Base-by-base conservation (phyloP, 1,284 basidiomycete species). In the Ganoderma lucidum region DNA sequence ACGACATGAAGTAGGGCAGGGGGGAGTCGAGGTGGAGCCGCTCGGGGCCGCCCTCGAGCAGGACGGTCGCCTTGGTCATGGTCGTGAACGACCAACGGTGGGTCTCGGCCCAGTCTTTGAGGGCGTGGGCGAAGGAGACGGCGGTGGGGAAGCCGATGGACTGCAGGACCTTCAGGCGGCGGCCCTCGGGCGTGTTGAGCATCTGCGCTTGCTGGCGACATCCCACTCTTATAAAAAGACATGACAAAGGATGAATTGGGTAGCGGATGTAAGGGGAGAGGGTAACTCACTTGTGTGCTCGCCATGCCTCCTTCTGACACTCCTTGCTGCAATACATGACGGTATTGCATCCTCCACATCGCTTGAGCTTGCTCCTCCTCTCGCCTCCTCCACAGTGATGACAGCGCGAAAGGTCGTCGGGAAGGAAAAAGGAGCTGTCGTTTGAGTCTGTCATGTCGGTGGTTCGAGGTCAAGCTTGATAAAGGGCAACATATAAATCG, bases 291-390 rank as follows among this genome's bases (percentile, higher is more conserved):
- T 62, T 70, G 42, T 70, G 69, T 5, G 48, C 19, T 6, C 59
- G 51, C 69, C 69, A 70, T 12, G 62, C 69, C 2, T 51, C 30
- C 32, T 55, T 70, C 51, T 70, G 69, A 35, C 65, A 70, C 19
- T 64, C 63, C 28, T 30, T 70, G 37, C 69, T 67, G 65, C 69
- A 67, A 35, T 67, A 70, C 51, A 61, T 55, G n/a, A 55, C 60
- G 0, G 48, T 17, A 0, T 59, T 55, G 32, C 65, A 67, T 0
- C 65, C 66, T 8, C 12, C 37, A 35, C 69, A 70, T 35, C 63
- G 48, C 39, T 61, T 67, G 23, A 66, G 37, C 48, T 66, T 53
- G 48, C 19, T 41, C 19, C 42, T 41, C 48, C 53, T 53, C 19
- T 56, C 60, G 23, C 51, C 55, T 30, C 48, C 53, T 23, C 67